Evolutionary conservation across 345 rosid species (phyloP).

Genomic region (Camelina neglecta): DNA sequence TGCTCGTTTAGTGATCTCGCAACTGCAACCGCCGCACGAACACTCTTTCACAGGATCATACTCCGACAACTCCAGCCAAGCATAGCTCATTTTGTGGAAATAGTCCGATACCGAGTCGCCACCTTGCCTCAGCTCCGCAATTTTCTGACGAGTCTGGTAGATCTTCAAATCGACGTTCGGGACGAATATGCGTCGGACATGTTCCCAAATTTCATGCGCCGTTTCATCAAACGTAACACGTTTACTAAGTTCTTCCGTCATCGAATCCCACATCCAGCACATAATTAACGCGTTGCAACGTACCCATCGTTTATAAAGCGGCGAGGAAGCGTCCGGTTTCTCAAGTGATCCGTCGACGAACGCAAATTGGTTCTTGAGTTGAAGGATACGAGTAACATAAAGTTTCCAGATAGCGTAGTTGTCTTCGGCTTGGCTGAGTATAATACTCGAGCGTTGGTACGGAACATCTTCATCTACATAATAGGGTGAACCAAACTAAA

Average conservation of each 20-base stretch:
- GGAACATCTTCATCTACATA: not conserved
- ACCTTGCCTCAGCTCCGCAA: conserved; percentile 3
- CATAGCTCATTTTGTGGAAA: not conserved
- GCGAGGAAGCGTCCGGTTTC: not conserved
- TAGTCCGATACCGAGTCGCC: not conserved
- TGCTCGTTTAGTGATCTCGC: not conserved
- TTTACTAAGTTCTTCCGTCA: not conserved
- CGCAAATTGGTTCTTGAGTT: not conserved
- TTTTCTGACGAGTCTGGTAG: conserved; percentile 4
- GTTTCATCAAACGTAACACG: not conserved
- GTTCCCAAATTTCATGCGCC: conserved; percentile 1
- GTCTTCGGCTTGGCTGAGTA: conserved; percentile 27
- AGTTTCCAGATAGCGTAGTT: conserved; percentile 18
- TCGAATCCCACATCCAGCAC: not conserved
- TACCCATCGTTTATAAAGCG: not conserved
- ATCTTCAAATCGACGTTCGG: not conserved
- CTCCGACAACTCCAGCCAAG: conserved; percentile 19
- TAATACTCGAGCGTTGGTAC: not conserved
- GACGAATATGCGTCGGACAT: not conserved
- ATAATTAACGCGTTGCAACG: not conserved
- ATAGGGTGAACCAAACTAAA: not conserved
- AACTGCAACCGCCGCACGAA: conserved; percentile 11
- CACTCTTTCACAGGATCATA: conserved; percentile 19
- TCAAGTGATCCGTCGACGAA: conserved; percentile 4
- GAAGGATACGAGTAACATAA: not conserved